A percentile compares a stretch with the other conserved stretches of the same genome.
phyloP scores from a whole-genome alignment of 768 basidiomycete species.

The Auriculariales sp. region DNA sequence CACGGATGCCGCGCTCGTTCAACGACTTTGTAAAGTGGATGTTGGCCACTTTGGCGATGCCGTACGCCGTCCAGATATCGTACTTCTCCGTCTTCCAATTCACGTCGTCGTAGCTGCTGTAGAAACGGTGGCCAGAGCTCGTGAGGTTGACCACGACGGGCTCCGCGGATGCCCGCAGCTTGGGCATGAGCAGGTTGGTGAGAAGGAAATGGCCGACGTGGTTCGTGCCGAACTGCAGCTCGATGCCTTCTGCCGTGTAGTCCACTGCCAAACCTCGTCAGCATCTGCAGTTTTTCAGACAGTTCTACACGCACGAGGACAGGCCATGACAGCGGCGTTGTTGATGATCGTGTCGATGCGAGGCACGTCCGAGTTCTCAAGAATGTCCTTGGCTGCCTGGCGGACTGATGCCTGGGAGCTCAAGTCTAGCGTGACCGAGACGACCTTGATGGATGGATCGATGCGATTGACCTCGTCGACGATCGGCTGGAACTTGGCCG shows the following conservation, averaged over 20 bases:
- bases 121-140: not conserved
- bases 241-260: not conserved
- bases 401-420: not conserved
- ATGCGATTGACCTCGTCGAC: not conserved
- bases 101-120: not conserved
- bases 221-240: not conserved
- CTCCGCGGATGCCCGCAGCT: not conserved
- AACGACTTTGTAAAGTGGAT: slow-evolving; percentile 20
- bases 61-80: slow-evolving; percentile 11
- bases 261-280: too few relatives aligned
- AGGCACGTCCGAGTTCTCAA: not conserved
- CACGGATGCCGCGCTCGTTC: not conserved
- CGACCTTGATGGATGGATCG: not conserved
- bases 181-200: not conserved
- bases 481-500: not conserved
- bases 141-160: not conserved
- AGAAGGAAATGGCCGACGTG: not conserved
- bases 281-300: too few relatives aligned
- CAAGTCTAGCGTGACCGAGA: slow-evolving; percentile 1
- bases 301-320: too few relatives aligned
- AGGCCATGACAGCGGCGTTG: slow-evolving; percentile 3
- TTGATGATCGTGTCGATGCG: slow-evolving; percentile 4
- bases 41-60: slow-evolving; percentile 26
- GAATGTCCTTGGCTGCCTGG: not conserved
- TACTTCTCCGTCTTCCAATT: not conserved